Evolutionary conservation across 1,139 yeast genomes (phyloP).

Genomic region (Yamadazyma pseudoaaseri): DNA sequence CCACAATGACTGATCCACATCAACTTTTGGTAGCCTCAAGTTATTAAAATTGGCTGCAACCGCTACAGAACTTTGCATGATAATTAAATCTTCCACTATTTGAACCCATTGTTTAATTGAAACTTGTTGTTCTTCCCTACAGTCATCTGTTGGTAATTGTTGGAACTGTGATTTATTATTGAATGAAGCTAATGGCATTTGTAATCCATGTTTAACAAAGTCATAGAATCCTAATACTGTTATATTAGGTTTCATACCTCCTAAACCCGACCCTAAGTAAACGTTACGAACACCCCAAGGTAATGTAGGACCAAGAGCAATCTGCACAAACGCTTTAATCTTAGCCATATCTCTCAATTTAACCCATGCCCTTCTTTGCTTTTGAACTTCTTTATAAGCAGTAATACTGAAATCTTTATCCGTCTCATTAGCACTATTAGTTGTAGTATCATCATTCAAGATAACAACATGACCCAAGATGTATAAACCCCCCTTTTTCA

Average conservation of each 20-base stretch:
- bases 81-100: slow-evolving; percentile 83
- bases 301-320: slow-evolving; percentile 81
- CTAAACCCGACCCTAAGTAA: slow-evolving; percentile 87
- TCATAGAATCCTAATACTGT: slow-evolving; percentile 89
- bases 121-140: slow-evolving; percentile 69
- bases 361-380: slow-evolving; percentile 79
- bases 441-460: slow-evolving; percentile 42
- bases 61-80: slow-evolving; percentile 92
- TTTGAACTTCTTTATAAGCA: slow-evolving; percentile 60
- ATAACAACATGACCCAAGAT: slow-evolving; percentile 89
- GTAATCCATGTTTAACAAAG: slow-evolving; percentile 42
- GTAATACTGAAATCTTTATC: slow-evolving; percentile 28
- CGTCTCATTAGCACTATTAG: slow-evolving; percentile 16
- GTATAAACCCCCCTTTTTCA: slow-evolving; percentile 92
- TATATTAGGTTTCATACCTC: slow-evolving; percentile 96
- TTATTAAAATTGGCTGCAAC: slow-evolving; percentile 82
- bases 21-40: slow-evolving; percentile 53
- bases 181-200: slow-evolving; percentile 18
- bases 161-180: slow-evolving; percentile 16
- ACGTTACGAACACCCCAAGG: slow-evolving; percentile 98
- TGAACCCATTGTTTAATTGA: slow-evolving; percentile 86
- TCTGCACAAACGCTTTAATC: slow-evolving; percentile 90
- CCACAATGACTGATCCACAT: slow-evolving; percentile 20
- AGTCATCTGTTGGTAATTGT: slow-evolving; percentile 75
- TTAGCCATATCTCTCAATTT: slow-evolving; percentile 73